Conservation (phyloP, 1,139 yeast genomes). For the Trichomonascaceae sp. region DNA sequence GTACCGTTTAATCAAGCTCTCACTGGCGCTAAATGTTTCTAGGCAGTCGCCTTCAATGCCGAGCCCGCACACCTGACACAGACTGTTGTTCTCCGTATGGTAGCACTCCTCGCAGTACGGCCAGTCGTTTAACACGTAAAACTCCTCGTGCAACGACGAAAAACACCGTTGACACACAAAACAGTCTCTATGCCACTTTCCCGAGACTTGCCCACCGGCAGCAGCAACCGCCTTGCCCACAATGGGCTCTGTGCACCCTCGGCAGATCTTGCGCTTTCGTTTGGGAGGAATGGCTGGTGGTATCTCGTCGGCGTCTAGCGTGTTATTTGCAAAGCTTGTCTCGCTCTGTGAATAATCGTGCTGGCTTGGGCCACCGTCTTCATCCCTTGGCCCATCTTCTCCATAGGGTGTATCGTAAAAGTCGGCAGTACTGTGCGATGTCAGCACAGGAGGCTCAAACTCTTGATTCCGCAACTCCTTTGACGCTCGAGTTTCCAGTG, state of each 20-base stretch:
- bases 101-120: conserved; percentile 77
- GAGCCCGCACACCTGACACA: conserved; percentile 53
- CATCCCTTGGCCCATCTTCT: no score
- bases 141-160: conserved; percentile 32
- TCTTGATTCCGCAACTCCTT: no score
- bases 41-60: conserved; percentile 91
- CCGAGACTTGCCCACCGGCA: conserved; percentile 67
- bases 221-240: conserved; percentile 56
- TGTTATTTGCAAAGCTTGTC: conserved; percentile 3
- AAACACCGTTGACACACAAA: conserved; percentile 62
- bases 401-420: no score
- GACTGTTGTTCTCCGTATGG: conserved; percentile 60
- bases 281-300: conserved; percentile 3
- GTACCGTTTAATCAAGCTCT: conserved; percentile 14
- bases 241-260: conserved; percentile 40
- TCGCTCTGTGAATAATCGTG: no score
- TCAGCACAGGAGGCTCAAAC: no score
- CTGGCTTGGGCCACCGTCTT: no score
- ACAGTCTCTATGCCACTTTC: conserved; percentile 90
- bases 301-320: no score
- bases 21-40: conserved; percentile 32
- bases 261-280: conserved; percentile 16
- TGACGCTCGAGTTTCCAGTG: no score
- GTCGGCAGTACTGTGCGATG: no score
- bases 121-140: conserved; percentile 64